Conservation (phyloP, 352 stramenopile genomes). For the Peronospora farinosa region DNA sequence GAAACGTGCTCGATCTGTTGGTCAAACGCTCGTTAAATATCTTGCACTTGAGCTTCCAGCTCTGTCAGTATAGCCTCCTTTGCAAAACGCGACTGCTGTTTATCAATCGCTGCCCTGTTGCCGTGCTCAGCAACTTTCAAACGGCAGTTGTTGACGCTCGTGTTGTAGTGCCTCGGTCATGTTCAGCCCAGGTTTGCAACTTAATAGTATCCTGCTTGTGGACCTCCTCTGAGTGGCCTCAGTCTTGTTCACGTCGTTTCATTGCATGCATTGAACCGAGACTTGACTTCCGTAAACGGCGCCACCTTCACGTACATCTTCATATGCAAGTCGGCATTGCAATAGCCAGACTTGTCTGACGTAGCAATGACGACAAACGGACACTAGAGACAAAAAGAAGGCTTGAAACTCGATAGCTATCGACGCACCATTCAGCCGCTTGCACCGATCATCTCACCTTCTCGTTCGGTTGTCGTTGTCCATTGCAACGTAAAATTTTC, state of each 20-base stretch:
- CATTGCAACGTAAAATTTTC: too few relatives aligned
- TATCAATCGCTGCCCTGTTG: slow-evolving; percentile 24
- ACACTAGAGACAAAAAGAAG: too few relatives aligned
- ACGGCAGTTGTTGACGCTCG: slow-evolving; percentile 25
- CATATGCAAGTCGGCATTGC: slow-evolving; percentile 63
- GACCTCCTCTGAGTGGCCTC: slow-evolving; percentile 41
- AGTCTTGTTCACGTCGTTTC: slow-evolving; percentile 83
- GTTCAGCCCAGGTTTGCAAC: too few relatives aligned
- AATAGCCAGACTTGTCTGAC: too few relatives aligned
- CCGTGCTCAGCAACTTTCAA: slow-evolving; percentile 15
- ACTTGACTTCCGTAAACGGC: slow-evolving; percentile 92
- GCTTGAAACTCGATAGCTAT: too few relatives aligned
- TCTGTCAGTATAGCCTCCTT: slow-evolving; percentile 28
- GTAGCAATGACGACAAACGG: too few relatives aligned
- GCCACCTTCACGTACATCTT: slow-evolving; percentile 94
- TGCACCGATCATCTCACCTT: too few relatives aligned
- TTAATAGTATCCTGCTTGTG: slow-evolving; percentile 8
- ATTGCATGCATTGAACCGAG: slow-evolving; percentile 91
- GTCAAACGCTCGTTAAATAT: slow-evolving; percentile 35
- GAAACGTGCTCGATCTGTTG: slow-evolving; percentile 32
- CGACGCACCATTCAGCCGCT: too few relatives aligned
- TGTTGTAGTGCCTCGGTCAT: background rate
- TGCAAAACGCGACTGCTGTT: slow-evolving; percentile 21
- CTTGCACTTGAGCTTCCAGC: slow-evolving; percentile 39
- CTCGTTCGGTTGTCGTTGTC: too few relatives aligned